Evolutionary conservation across 208 protist species (phyloP), one percentile per base, ranked within the genome.

Genomic region (Trypanosoma rangeli): DNA sequence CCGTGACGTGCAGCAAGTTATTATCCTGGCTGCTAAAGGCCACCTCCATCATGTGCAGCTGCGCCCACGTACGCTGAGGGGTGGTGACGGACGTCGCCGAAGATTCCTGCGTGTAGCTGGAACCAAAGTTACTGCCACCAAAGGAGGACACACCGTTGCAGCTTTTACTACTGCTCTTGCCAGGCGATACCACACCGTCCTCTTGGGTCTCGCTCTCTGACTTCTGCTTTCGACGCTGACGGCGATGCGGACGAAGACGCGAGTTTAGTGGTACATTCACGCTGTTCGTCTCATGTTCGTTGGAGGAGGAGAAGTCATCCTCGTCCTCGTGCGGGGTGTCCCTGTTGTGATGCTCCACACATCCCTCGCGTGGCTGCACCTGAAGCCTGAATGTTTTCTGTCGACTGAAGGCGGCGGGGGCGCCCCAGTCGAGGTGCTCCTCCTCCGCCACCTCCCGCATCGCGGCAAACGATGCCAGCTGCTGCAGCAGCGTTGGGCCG

Each of bases 361-460:
- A 3, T 18, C 15, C 35, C 9, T 28, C 53, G 1, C n/a, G 20
- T n/a, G 24, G 31, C n/a, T 31, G 8, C 46, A 67, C 20, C n/a
- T 29, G 62, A 39, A 57, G 62, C 26, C n/a, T 29, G 59, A 48
- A 52, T 48, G 54, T n/a, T 33, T 70, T 56, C 26, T 39, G 24
- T 31, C 54, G 49, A 16, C 28, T 33, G 42, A 81, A 48, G 18
- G n/a, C 33, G 13, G 57, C 55, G 44, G 64, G 70, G 26, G 79
- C 76, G 20, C 83, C 86, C 81, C 86, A 92, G 70, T 87, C 80
- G 13, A 92, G 75, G 13, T 90, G 60, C 58, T 93, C 78, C 76
- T 90, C 84, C 72, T 93, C 84, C 37, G 84, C 87, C 1, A 83
- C 74, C 13, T 82, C 82, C 44, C 79, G 70, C 66, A 93, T 60